A percentile compares a stretch with the other conserved stretches of the same genome.
phyloP scores from a whole-genome alignment of 2,329 filamentous ascomycete genomes.

The Xylogone sp. region DNA sequence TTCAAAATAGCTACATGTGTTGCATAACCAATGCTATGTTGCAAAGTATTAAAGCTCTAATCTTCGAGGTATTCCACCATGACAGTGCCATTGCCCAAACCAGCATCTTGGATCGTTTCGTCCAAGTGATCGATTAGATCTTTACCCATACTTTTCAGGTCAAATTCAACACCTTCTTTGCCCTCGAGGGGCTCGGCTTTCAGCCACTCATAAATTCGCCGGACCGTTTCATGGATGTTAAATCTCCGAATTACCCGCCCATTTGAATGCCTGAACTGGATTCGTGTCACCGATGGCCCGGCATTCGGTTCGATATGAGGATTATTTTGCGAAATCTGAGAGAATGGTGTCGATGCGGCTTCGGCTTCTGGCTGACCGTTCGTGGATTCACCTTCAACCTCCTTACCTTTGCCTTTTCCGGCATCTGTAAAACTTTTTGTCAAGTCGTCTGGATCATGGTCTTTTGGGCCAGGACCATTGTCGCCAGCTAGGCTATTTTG shows the following conservation, averaged over 20 bases:
- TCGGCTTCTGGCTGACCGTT: constrained; percentile 19
- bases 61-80: constrained; percentile 85
- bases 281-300: constrained; percentile 73
- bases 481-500: constrained; percentile 75
- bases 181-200: constrained; percentile 83
- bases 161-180: constrained; percentile 75
- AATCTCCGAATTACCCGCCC: constrained; percentile 90
- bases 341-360: constrained; percentile 50
- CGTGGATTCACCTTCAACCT: constrained; percentile 34
- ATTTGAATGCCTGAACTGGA: constrained; percentile 85
- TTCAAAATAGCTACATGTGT: not conserved
- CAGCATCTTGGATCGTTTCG: constrained; percentile 71
- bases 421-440: constrained; percentile 60
- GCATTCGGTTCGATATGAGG: constrained; percentile 76
- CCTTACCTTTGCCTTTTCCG: constrained; percentile 52
- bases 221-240: constrained; percentile 68
- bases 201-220: constrained; percentile 91
- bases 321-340: constrained; percentile 64
- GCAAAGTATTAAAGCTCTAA: not conserved
- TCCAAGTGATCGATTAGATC: constrained; percentile 78
- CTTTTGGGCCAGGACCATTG: constrained; percentile 43
- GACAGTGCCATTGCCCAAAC: constrained; percentile 87
- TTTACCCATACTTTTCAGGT: constrained; percentile 82
- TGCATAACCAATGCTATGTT: not conserved
- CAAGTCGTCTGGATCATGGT: constrained; percentile 81